Percentiles rank a stretch among this genome's conserved stretches.
Conservation (phyloP, 2,329 filamentous ascomycete genomes). For the Teratosphaeriaceae sp. region DNA sequence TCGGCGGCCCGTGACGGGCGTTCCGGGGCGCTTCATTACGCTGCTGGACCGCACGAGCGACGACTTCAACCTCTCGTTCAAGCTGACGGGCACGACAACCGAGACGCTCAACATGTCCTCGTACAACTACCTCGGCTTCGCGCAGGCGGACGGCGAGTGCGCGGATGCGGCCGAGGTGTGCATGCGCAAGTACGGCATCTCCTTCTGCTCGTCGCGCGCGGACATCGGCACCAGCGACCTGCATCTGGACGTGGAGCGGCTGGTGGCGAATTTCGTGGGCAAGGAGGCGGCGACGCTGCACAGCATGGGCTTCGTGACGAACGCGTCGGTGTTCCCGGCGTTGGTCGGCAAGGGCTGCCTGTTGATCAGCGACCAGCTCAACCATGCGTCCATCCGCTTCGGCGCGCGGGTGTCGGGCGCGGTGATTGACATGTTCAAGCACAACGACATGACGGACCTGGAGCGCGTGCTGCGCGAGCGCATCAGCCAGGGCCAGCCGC, state of each 20-base stretch:
- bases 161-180: conserved; percentile 86
- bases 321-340: conserved; percentile 85
- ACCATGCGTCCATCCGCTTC: conserved; percentile 95
- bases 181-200: conserved; percentile 79
- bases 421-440: conserved; percentile 93
- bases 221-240: conserved; percentile 86
- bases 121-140: conserved; percentile 98
- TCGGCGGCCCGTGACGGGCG: conserved; percentile 82
- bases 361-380: conserved; percentile 93
- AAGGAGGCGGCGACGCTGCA: conserved; percentile 95
- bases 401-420: conserved; percentile 90
- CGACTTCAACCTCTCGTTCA: conserved; percentile 87
- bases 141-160: conserved; percentile 93
- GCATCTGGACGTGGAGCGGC: conserved; percentile 78
- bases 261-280: conserved; percentile 86
- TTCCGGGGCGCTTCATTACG: conserved; percentile 90
- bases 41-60: conserved; percentile 84
- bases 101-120: conserved; percentile 98
- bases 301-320: conserved; percentile 98
- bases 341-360: conserved; percentile 88
- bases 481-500: conserved; percentile 93
- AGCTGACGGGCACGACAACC: conserved; percentile 80
- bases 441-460: conserved; percentile 89
- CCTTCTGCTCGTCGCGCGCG: conserved; percentile 69
- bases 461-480: conserved; percentile 82